Evolutionary conservation across 73 alveolate genomes (phyloP).

Genomic region (Paramecium sexaurelia): DNA sequence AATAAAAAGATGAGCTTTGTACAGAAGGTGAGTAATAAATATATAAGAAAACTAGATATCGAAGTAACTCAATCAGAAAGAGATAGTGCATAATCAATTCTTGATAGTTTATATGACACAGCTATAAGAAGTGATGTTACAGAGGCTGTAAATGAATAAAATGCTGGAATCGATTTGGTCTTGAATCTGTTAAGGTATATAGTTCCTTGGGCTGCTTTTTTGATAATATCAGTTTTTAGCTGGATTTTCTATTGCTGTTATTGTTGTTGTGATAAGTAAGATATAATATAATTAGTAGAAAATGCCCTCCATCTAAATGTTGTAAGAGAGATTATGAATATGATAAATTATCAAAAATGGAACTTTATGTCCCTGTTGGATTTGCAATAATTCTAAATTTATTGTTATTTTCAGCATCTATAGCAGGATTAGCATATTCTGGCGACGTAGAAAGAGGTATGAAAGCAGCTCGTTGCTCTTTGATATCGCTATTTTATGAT

Average conservation of each 20-base stretch:
- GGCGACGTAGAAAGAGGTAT: constrained; percentile 40
- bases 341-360: background rate
- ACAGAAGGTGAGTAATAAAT: background rate
- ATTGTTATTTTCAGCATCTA: background rate
- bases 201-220: constrained; percentile 46
- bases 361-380: background rate
- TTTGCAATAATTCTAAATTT: background rate
- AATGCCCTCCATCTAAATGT: constrained; percentile 50
- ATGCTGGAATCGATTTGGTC: background rate
- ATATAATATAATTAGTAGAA: background rate
- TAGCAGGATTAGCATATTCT: constrained; percentile 29
- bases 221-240: background rate
- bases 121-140: background rate
- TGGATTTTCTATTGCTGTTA: constrained; percentile 59
- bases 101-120: background rate
- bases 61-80: background rate
- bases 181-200: constrained; percentile 13
- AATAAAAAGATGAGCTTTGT: background rate
- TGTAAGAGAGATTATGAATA: constrained; percentile 23
- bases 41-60: background rate
- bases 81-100: background rate
- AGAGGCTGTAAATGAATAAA: background rate
- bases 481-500: background rate
- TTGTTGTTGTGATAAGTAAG: constrained; percentile 57
- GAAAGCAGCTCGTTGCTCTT: background rate